Evolutionary conservation across 164 flowering plant species (phyloP).

Genomic region (Brasenia schreberi): DNA sequence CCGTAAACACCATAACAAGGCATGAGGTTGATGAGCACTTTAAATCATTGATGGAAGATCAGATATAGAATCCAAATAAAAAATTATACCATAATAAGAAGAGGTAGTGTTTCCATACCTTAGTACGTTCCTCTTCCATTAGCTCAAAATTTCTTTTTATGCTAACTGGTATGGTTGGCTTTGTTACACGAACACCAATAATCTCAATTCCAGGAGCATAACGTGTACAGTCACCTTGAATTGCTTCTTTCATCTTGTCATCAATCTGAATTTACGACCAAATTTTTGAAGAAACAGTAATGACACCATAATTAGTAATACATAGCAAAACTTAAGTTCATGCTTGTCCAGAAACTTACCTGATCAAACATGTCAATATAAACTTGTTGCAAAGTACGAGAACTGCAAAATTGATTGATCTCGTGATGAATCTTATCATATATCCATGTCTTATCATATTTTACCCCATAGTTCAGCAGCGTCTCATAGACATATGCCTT

Average conservation of each 20-base stretch:
- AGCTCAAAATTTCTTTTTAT: slow-evolving; percentile 74
- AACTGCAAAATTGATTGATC: slow-evolving; percentile 96
- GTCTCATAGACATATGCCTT: slow-evolving; percentile 85
- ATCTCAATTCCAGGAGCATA: slow-evolving; percentile 97
- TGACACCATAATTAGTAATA: not conserved
- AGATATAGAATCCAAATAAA: too few relatives aligned
- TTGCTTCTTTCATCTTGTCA: slow-evolving; percentile 94
- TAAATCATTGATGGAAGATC: too few relatives aligned
- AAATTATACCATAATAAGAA: not conserved
- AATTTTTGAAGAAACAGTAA: not conserved
- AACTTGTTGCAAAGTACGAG: slow-evolving; percentile 84
- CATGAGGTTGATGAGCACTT: too few relatives aligned
- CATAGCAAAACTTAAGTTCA: not conserved
- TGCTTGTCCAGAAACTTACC: slow-evolving; percentile 23
- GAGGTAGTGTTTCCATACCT: slow-evolving; percentile 26
- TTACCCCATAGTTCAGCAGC: slow-evolving; percentile 77
- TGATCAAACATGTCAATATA: slow-evolving; percentile 96
- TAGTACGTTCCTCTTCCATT: slow-evolving; percentile 96
- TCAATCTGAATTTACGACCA: slow-evolving; percentile 50
- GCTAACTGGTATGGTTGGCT: slow-evolving; percentile 71
- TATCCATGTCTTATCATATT: slow-evolving; percentile 94
- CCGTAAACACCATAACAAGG: too few relatives aligned
- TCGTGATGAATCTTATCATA: slow-evolving; percentile 98
- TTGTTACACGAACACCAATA: slow-evolving; percentile 82
- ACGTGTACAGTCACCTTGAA: slow-evolving; percentile 85